Conservation (phyloP, 345 rosid genomes). For the Kandelia obovata region DNA sequence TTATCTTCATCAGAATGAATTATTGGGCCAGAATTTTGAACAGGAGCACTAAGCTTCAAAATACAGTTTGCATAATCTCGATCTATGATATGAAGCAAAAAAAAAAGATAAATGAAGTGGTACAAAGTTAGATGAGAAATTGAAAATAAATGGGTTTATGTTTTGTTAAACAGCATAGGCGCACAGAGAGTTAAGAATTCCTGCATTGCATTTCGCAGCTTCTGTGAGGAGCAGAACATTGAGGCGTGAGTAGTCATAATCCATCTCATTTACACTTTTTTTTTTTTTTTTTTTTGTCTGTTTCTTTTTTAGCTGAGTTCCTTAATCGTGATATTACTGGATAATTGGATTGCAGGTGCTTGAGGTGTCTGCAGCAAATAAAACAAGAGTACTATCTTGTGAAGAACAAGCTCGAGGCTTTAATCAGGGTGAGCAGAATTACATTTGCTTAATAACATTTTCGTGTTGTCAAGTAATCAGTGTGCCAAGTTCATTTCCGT, state of each 20-base stretch:
- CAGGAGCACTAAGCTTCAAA: too few species aligned
- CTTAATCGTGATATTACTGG: not conserved
- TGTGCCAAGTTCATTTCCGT: not conserved
- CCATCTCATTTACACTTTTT: not conserved
- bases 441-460: not conserved
- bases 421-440: constrained; percentile 54
- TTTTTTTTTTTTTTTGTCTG: not conserved
- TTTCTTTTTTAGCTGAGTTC: not conserved
- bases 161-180: constrained; percentile 67
- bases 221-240: constrained; percentile 72
- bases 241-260: constrained; percentile 52
- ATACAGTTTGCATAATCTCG: too few species aligned
- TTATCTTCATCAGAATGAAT: too few species aligned
- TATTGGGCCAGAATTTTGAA: too few species aligned
- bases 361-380: constrained; percentile 76
- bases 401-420: constrained; percentile 78
- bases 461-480: not conserved
- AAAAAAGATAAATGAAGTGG: not conserved
- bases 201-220: constrained; percentile 74
- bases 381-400: constrained; percentile 69
- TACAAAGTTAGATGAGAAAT: constrained; percentile 1
- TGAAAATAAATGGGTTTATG: constrained; percentile 1
- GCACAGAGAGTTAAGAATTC: constrained; percentile 81
- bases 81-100: not conserved
- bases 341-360: constrained; percentile 46